These are phyloP conservation scores for Phytophthora foliorum DNA, from an alignment of 352 stramenopile genomes.

Conservation along the genomic window DNA sequence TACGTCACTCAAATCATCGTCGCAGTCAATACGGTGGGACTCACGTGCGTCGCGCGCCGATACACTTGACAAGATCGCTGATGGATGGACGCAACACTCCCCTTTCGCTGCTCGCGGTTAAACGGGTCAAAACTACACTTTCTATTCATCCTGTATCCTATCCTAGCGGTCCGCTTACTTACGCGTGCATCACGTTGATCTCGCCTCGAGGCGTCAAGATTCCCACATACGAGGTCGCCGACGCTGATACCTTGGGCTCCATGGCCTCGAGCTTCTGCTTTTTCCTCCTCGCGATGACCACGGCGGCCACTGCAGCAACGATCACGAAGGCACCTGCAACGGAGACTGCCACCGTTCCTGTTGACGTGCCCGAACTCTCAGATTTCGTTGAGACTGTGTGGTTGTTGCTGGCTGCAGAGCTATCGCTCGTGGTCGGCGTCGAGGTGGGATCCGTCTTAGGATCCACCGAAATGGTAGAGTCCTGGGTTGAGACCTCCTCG, in stretches of 20 bases:
- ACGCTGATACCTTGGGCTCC: constrained; percentile 40
- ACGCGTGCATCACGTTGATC: constrained; percentile 43
- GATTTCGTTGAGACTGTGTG: constrained; percentile 19
- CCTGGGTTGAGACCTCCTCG: constrained; percentile 5
- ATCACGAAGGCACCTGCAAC: constrained; percentile 25
- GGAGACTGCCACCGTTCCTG: constrained; percentile 14
- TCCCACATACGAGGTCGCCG: constrained; percentile 15
- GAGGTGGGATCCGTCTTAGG: constrained; percentile 12
- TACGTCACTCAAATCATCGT: constrained; percentile 27
- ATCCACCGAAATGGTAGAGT: constrained; percentile 12
- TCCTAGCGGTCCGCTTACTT: constrained; percentile 9
- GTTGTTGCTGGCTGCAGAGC: constrained; percentile 6
- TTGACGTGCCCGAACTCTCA: not conserved
- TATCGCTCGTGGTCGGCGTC: not conserved
- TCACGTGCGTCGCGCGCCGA: constrained; percentile 12
- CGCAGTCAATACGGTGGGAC: constrained; percentile 18
- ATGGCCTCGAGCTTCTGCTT: constrained; percentile 53
- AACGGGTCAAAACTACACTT: constrained; percentile 22
- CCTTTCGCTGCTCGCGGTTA: constrained; percentile 24
- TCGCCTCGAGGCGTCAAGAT: constrained; percentile 43
- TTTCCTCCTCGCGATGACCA: constrained; percentile 61
- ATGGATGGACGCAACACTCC: constrained; percentile 28
- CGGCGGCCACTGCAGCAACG: constrained; percentile 27
- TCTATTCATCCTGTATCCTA: constrained; percentile 26
- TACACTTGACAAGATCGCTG: constrained; percentile 27